Base-by-base conservation (phyloP, 164 flowering plant genomes). In the Berberis thunbergii region DNA sequence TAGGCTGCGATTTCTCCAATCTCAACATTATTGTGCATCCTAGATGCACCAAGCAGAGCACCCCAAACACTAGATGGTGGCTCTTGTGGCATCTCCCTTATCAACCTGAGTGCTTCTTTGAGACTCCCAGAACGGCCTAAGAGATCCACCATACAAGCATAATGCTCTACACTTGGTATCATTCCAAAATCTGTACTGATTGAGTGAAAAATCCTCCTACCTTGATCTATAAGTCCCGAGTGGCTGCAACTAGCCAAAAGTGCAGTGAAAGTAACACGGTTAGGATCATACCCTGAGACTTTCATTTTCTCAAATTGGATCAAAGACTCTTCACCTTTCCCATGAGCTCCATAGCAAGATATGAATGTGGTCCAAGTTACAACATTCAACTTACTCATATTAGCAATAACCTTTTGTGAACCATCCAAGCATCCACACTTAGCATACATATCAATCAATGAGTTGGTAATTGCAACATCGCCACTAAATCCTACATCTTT, bases 361-460 rank as follows among this genome's bases (percentile, higher is more conserved):
- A 85, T 79, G 81, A 82, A 72, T 10, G 88, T 77, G 26, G 84
- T 84, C 84, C 88, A 84, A 10, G 82, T 77, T 8, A 84, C 78
- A 45, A 82, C 12, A 72, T 72, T 79, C 58, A 63, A 53, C 12
- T 64, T 61, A 43, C 6, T 4, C 84, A 80, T 80, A 56, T 54
- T 72, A 8, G 26, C 10, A 45, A 84, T 82, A 67, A 82, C 78
- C 48, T 72, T 80, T 41, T 69, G 69, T 8, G 82, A 66, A 57
- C 65, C 53, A 26, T 41, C 42, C 73, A 82, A 73, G 64, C 75
- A 74, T 57, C 86, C 83, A 65, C 82, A 76, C 61, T 76, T 80
- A 6, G 79, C 72, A 70, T 82, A 80, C 82, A 77, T 81, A 67
- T 79, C 81, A 59, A 81, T 81, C 67, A 81, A 57, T 6, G 83